Evolutionary conservation across 208 protist genomes (phyloP).

Genomic region (Crithidia sp.): DNA sequence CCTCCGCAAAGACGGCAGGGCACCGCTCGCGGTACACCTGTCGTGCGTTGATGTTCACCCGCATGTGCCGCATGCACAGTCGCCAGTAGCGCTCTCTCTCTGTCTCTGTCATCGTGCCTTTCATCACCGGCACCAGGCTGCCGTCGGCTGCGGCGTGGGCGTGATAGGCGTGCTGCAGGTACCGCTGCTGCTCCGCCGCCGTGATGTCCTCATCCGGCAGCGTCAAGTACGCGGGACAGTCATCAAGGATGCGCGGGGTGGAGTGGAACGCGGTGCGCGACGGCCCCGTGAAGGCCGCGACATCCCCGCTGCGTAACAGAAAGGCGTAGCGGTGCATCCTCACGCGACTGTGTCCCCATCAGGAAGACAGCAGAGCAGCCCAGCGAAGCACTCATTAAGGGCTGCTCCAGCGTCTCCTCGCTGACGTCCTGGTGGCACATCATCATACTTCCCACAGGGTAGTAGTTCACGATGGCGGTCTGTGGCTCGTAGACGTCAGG

Average conservation of each 20-base stretch:
- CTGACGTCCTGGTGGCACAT: conserved; percentile 93
- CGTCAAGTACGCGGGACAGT: conserved; percentile 76
- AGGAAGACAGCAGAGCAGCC: conserved; percentile 87
- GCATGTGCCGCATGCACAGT: conserved; percentile 84
- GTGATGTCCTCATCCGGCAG: conserved; percentile 43
- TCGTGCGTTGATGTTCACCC: conserved; percentile 87
- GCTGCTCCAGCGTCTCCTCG: conserved; percentile 75
- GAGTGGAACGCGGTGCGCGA: conserved; percentile 75
- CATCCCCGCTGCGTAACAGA: conserved; percentile 79
- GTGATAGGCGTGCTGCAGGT: conserved; percentile 46
- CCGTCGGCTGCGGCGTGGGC: conserved; percentile 31
- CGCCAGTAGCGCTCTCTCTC: conserved; percentile 79
- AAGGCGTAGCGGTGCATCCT: conserved; percentile 81
- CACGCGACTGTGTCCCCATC: conserved; percentile 74
- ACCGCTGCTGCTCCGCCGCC: conserved; percentile 29
- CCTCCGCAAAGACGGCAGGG: conserved; percentile 39
- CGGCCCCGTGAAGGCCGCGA: conserved; percentile 74
- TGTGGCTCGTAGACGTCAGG: conserved; percentile 78
- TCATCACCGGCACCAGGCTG: conserved; percentile 39
- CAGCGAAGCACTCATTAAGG: conserved; percentile 79
- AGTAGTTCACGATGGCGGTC: conserved; percentile 92
- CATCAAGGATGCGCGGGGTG: conserved; percentile 83
- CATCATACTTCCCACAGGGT: conserved; percentile 84
- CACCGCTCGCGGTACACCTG: conserved; percentile 82
- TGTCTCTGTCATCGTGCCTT: conserved; percentile 31